Base-by-base conservation (phyloP, 768 basidiomycete genomes). In the Podaxis sp. region DNA sequence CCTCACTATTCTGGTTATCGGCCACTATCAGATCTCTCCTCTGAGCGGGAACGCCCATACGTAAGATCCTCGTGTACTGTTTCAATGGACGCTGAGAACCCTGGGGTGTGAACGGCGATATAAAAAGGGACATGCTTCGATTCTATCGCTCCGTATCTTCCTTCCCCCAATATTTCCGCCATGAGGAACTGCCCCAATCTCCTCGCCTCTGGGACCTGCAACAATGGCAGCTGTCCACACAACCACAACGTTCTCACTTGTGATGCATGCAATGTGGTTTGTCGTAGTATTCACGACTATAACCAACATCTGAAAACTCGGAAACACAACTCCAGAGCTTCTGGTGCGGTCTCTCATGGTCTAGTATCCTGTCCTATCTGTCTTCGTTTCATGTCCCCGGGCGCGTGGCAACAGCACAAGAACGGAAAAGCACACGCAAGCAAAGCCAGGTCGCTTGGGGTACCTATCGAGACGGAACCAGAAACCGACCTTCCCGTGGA, bases 241-340 rank as follows among this genome's bases (percentile, higher is more conserved):
- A 66, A 67, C 20, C 82, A 84, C 64, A 74, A 75, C 49, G 64
- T 83, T 17, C 60, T 70, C 2, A 66, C 68, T 20, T 84, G 82
- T 65, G 74, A 77, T 13, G 66, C 71, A 1, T 84, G 83, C 65
- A 67, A 69, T 4, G 56, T 74, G 37, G 66, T 80, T 2, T 77
- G 77, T 53, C n/a, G 52, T 17, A 66, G 67, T 11, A 52, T 62
- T 1, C 38, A 52, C 0, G 60, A 51, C 1, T 75, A 74, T 54
- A 26, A 68, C 11, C 7, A 33, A 0, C 82, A 83, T 58, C 37
- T 74, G 3, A 28, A 50, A 52, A 40, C 52, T 17, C 41, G 24
- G 46, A 48, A 20, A 36, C 66, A 66, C 56, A 13, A 6, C 8
- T 30, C 4, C 22, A 49, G 33, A 24, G 30, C 24, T 50, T 15